Percentiles rank a stretch among this genome's conserved stretches.
Evolutionary conservation across 257 asterid genomes (phyloP).

Genomic region (Solanum sitiens): DNA sequence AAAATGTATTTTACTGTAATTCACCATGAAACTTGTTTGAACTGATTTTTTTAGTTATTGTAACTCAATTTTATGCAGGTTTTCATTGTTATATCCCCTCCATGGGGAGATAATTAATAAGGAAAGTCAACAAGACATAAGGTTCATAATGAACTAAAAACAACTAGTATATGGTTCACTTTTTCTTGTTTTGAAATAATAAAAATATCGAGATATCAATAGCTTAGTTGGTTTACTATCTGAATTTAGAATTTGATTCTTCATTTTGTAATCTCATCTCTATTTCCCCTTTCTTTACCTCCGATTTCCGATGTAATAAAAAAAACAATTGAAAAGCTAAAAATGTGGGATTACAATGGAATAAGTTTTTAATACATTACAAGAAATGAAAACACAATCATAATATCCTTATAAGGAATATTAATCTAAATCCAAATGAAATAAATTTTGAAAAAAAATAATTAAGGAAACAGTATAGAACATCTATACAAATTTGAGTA

Average conservation of each 20-base stretch:
- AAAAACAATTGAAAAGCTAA: neutral
- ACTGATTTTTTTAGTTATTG: neutral
- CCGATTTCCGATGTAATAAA: neutral
- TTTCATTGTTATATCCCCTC: neutral
- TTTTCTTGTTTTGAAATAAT: neutral
- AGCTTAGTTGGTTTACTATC: too few relatives aligned
- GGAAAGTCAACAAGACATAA: neutral
- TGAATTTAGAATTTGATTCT: too few relatives aligned
- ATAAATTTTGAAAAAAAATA: neutral
- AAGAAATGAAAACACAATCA: neutral
- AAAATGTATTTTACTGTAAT: neutral
- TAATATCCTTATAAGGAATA: neutral
- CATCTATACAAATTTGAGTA: conserved; percentile 10
- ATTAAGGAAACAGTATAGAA: neutral
- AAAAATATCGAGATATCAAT: too few relatives aligned
- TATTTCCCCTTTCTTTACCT: neutral
- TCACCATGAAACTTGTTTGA: neutral
- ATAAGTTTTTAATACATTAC: neutral
- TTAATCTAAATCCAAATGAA: neutral
- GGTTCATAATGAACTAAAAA: neutral
- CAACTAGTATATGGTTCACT: neutral
- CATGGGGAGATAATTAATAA: neutral
- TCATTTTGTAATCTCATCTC: too few relatives aligned
- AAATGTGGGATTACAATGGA: neutral
- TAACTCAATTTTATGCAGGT: neutral